These are phyloP conservation scores for Alternaria solani DNA, from an alignment of 2,329 filamentous ascomycete genomes.

Conservation along the genomic window DNA sequence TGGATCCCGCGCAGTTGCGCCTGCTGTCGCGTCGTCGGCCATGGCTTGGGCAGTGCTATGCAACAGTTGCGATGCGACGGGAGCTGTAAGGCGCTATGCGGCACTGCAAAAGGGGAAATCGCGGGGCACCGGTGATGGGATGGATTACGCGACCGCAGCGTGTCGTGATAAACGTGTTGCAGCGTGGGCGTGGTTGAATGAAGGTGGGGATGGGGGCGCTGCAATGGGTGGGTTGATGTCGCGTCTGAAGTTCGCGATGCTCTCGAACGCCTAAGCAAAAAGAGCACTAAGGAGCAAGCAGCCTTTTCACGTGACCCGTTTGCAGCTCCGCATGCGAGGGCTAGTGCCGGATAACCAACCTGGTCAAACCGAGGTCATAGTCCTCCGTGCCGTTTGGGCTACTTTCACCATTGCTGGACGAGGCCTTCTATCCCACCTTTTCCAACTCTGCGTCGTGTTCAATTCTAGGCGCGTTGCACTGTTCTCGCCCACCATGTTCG, in stretches of 20 bases:
- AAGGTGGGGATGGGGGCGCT: constrained; percentile 40
- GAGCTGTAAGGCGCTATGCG: constrained; percentile 28
- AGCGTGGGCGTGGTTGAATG: constrained; percentile 27
- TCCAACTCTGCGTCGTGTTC: background rate
- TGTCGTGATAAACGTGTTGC: constrained; percentile 9
- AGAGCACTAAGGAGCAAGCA: constrained; percentile 25
- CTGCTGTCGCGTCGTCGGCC: constrained; percentile 46
- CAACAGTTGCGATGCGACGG: constrained; percentile 29
- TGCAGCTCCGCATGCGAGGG: constrained; percentile 16
- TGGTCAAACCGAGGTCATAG: constrained; percentile 42
- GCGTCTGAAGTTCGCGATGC: constrained; percentile 47
- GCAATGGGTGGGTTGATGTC: constrained; percentile 36
- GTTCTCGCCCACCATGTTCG: constrained; percentile 43
- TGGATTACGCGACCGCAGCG: constrained; percentile 16
- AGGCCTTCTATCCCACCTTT: background rate
- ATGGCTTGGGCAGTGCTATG: constrained; percentile 33
- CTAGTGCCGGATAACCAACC: constrained; percentile 29
- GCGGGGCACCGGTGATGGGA: constrained; percentile 17
- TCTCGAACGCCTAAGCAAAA: constrained; percentile 23
- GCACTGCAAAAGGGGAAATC: constrained; percentile 21
- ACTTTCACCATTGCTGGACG: constrained; percentile 9
- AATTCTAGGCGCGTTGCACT: constrained; percentile 3
- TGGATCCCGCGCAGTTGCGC: constrained; percentile 39
- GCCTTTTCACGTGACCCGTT: constrained; percentile 23
- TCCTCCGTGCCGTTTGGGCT: constrained; percentile 13